Evolutionary conservation across 2,329 filamentous ascomycete genomes (phyloP), one percentile per base, ranked within the genome.

Genomic region (Verticillium tricorpus): DNA sequence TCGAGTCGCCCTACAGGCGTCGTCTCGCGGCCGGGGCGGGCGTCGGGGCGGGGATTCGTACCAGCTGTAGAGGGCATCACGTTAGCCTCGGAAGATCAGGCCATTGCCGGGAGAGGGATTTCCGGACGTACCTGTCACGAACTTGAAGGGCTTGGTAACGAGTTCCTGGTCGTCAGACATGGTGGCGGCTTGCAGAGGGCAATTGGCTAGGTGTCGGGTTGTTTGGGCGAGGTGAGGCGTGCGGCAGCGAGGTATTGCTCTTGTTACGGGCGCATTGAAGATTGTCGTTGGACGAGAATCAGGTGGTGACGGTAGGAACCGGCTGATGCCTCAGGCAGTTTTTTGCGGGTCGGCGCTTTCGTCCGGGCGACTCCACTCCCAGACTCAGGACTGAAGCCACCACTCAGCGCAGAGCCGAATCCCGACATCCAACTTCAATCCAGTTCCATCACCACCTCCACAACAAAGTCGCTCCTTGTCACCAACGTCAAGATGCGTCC

Each of bases 141-240:
- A 98, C 91, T 99, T 99, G 90, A 99, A 99, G 81, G 96, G 96
- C 89, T 97, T 99, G 82, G 93, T 97, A 71, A 85, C 84, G 79
- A 85, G 85, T 79, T 96, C 91, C 72, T 79, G 73, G 74, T 91
- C 89, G 82, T 96, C 92, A 78, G 93, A 90, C 94, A 99, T 99
- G 72, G 82, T 93, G 86, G 80, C 80, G 74, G 76, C 76, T 73
- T 72, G 64, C 59, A 59, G 52, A 63, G 66, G 61, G 62, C 61
- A 67, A 67, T 70, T 68, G 64, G 65, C 63, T 64, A 56, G 65
- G 63, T 65, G 61, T 67, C 67, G 64, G 66, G 60, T 62, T 70
- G 69, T 72, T 72, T 67, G 66, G 65, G 65, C 67, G 61, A 67
- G 58, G 69, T 65, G 65, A 71, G 67, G 71, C 76, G 76, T 74